These are phyloP conservation scores for Neofusicoccum ribis DNA, from an alignment of 2,329 filamentous ascomycete species.

Conservation along the genomic window DNA sequence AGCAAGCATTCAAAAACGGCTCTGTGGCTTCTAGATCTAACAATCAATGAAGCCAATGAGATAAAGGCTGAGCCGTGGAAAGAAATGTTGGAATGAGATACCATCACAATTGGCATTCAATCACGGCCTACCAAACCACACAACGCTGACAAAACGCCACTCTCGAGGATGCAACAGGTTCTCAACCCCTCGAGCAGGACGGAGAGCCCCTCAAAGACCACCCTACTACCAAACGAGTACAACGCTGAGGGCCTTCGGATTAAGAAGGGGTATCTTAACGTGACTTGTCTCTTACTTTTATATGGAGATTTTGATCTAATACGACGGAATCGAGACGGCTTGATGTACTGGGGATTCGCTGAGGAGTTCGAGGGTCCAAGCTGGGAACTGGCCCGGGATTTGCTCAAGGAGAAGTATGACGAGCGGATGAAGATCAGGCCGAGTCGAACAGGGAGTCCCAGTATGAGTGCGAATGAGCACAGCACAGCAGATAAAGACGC, in stretches of 20 bases:
- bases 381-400: constrained; percentile 83
- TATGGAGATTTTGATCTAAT: constrained; percentile 83
- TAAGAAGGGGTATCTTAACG: constrained; percentile 74
- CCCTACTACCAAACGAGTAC: constrained; percentile 51
- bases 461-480: neutral
- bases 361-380: constrained; percentile 78
- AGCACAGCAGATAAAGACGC: neutral
- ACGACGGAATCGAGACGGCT: constrained; percentile 67
- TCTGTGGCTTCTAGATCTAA: constrained; percentile 75
- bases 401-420: constrained; percentile 76
- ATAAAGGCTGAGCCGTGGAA: constrained; percentile 73
- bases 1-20: constrained; percentile 94
- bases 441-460: constrained; percentile 10
- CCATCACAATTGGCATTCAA: constrained; percentile 47
- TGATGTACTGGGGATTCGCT: constrained; percentile 85
- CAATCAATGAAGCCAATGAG: constrained; percentile 75
- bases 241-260: constrained; percentile 50
- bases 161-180: no score
- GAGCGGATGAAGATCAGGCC: constrained; percentile 43
- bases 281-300: constrained; percentile 76
- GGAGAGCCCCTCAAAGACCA: constrained; percentile 21
- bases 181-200: neutral
- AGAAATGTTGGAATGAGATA: constrained; percentile 50
- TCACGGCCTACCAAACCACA: constrained; percentile 21
- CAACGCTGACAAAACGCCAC: no score